Conservation (phyloP, 768 basidiomycete species). For the Rhizopogon sp. region DNA sequence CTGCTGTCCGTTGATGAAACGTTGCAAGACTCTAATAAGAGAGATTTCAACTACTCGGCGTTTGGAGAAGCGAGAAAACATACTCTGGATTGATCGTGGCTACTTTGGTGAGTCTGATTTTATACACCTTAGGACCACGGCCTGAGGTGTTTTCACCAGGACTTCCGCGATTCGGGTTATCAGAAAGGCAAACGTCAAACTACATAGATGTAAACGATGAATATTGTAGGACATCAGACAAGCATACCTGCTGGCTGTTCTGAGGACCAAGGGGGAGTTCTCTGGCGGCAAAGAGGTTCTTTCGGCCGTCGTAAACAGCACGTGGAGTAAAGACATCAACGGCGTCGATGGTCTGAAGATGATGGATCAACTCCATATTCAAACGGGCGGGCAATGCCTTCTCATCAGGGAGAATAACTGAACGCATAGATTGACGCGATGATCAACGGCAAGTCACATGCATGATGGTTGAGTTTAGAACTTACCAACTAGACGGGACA, state of each 20-base stretch:
- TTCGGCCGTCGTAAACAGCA: constrained; percentile 75
- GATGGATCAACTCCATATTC: constrained; percentile 66
- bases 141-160: constrained; percentile 27
- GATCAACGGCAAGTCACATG: constrained; percentile 9
- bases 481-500: constrained; percentile 17
- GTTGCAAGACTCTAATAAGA: constrained; percentile 48
- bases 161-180: constrained; percentile 29
- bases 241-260: constrained; percentile 46
- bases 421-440: not conserved
- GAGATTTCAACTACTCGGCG: constrained; percentile 15
- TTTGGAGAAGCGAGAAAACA: constrained; percentile 2
- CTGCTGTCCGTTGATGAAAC: constrained; percentile 61
- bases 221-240: not conserved
- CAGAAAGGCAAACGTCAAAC: constrained; percentile 57
- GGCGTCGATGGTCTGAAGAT: constrained; percentile 52
- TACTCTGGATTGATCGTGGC: constrained; percentile 57
- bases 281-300: constrained; percentile 65
- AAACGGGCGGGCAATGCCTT: constrained; percentile 61
- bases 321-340: constrained; percentile 69
- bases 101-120: constrained; percentile 54
- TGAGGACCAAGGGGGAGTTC: constrained; percentile 54
- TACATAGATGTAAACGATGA: constrained; percentile 21
- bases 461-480: not conserved
- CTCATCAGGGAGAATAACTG: constrained; percentile 65
- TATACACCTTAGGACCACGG: constrained; percentile 58